Evolutionary conservation across 2,329 filamentous ascomycete genomes (phyloP).

Genomic region (Pestalotiopsis sp.): DNA sequence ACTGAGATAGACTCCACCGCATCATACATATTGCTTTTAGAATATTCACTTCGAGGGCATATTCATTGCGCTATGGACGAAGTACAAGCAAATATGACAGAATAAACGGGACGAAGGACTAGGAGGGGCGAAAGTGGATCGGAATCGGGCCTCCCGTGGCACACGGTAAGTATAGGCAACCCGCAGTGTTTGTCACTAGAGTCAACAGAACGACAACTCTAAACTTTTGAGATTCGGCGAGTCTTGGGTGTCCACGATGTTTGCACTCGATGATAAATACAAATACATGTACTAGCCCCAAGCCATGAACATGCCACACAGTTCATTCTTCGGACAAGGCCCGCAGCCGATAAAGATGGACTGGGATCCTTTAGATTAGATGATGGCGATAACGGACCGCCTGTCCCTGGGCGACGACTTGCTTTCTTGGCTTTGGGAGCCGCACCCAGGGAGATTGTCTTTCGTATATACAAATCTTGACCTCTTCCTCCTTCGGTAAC

Average conservation of each 20-base stretch:
- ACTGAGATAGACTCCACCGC: not conserved
- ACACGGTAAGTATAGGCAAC: not conserved
- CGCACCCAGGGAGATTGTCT: not conserved
- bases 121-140: not conserved
- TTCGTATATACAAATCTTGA: not conserved
- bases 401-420: not conserved
- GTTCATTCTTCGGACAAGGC: not conserved
- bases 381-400: constrained; percentile 6
- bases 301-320: not conserved
- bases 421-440: not conserved
- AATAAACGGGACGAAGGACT: not conserved
- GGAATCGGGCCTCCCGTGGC: not conserved
- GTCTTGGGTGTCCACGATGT: not conserved
- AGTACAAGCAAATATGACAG: not conserved
- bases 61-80: not conserved
- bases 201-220: not conserved
- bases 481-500: not conserved
- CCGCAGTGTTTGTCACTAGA: not conserved
- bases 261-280: not conserved
- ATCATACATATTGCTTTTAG: not conserved
- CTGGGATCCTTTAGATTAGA: constrained; percentile 7
- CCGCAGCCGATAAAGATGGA: not conserved
- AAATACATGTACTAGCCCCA: not conserved
- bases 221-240: not conserved
- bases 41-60: not conserved